A percentile compares a stretch with the other conserved stretches of the same genome.
These are phyloP conservation scores for Kluyveromyces sp. DNA, from an alignment of 1,139 yeast species.

Conservation along the genomic window DNA sequence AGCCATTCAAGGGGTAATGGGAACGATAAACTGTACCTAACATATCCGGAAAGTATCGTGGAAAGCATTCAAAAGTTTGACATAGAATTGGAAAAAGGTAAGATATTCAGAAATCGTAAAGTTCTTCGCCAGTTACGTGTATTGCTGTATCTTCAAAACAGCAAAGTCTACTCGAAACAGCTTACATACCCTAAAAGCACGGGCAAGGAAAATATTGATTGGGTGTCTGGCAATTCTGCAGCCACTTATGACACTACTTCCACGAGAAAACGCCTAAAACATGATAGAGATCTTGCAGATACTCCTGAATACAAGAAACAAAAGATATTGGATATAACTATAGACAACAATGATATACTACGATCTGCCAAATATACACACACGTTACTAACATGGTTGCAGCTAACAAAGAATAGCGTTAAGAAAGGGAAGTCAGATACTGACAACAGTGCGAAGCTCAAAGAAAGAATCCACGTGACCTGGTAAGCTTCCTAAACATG, in stretches of 20 bases:
- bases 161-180: conserved; percentile 2
- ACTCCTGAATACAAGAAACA: neutral
- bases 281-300: neutral
- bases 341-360: neutral
- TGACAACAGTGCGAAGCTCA: neutral
- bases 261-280: neutral
- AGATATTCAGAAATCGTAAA: conserved; percentile 18
- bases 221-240: neutral
- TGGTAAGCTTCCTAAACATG: neutral
- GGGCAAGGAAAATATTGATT: neutral
- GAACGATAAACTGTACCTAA: conserved; percentile 14
- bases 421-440: neutral
- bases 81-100: conserved; percentile 16
- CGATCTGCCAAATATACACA: conserved; percentile 2
- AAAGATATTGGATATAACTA: neutral
- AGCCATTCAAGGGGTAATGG: neutral
- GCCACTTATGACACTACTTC: neutral
- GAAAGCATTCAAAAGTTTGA: conserved; percentile 21
- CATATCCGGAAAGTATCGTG: conserved; percentile 19
- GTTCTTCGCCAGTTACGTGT: conserved; percentile 15
- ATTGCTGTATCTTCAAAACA: conserved; percentile 15
- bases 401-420: neutral
- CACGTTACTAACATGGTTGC: conserved; percentile 1
- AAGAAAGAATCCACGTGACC: neutral
- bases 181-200: neutral